phyloP scores from a whole-genome alignment of 139 green algal species.

The Coccomyxa sp. region DNA sequence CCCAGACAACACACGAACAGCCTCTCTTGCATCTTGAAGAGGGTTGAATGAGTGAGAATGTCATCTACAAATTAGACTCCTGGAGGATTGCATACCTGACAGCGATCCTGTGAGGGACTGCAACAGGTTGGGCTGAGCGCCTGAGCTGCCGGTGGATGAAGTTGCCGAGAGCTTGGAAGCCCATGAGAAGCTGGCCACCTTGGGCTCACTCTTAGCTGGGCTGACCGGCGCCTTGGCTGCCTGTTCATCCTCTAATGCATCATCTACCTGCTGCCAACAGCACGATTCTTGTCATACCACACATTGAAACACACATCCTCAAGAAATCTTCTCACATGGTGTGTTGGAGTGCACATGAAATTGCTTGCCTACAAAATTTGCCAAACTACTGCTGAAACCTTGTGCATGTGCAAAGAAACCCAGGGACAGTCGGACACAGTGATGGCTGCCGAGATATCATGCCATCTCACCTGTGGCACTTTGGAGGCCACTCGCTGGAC shows the following conservation, averaged over 20 bases:
- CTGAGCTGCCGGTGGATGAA: neutral
- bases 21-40: too few relatives aligned
- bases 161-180: neutral
- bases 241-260: neutral
- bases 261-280: neutral
- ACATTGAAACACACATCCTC: neutral
- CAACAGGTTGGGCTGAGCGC: neutral
- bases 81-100: neutral
- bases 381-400: neutral
- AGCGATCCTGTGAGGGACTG: neutral
- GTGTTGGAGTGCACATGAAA: neutral
- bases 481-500: slow-evolving; percentile 20
- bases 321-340: neutral
- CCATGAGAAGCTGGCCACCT: neutral
- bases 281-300: neutral
- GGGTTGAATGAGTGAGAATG: too few relatives aligned
- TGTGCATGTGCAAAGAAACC: neutral
- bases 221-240: neutral
- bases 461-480: neutral
- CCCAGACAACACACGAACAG: too few relatives aligned
- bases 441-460: neutral
- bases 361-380: neutral
- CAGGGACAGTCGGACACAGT: neutral
- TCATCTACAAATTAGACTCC: too few relatives aligned
- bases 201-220: neutral